phyloP scores from a whole-genome alignment of 2,329 filamentous ascomycete species.

The Xylariaceae sp. region DNA sequence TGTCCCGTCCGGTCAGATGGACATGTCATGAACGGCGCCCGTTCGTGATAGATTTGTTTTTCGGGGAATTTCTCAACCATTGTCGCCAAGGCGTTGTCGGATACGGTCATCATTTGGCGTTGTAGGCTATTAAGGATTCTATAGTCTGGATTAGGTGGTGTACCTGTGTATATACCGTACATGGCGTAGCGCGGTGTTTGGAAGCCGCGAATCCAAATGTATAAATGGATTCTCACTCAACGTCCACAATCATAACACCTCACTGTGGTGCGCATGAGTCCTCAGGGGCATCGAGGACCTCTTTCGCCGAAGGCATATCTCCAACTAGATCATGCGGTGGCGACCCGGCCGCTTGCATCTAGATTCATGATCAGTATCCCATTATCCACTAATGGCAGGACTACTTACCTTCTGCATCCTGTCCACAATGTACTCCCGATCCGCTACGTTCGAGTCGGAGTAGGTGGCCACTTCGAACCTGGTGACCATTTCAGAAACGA shows the following conservation, averaged over 20 bases:
- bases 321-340: constrained; percentile 91
- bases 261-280: constrained; percentile 70
- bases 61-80: constrained; percentile 3
- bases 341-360: constrained; percentile 97
- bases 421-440: constrained; percentile 93
- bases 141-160: constrained; percentile 28
- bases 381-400: neutral
- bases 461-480: constrained; percentile 87
- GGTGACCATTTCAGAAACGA: constrained; percentile 85
- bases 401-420: constrained; percentile 90
- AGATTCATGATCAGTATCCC: constrained; percentile 30
- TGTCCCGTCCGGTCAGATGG: constrained; percentile 51
- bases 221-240: constrained; percentile 23
- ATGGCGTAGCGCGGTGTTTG: constrained; percentile 6
- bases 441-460: constrained; percentile 78
- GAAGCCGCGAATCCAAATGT: constrained; percentile 23
- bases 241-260: constrained; percentile 32
- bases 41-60: constrained; percentile 1
- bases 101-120: constrained; percentile 30
- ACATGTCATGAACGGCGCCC: constrained; percentile 49
- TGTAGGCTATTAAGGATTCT: constrained; percentile 32
- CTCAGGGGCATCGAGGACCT: constrained; percentile 67
- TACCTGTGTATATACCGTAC: constrained; percentile 33
- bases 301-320: constrained; percentile 84
- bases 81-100: constrained; percentile 28